phyloP scores from a whole-genome alignment of 148 eudicot species.

The Amaranthus hypochondriacus region DNA sequence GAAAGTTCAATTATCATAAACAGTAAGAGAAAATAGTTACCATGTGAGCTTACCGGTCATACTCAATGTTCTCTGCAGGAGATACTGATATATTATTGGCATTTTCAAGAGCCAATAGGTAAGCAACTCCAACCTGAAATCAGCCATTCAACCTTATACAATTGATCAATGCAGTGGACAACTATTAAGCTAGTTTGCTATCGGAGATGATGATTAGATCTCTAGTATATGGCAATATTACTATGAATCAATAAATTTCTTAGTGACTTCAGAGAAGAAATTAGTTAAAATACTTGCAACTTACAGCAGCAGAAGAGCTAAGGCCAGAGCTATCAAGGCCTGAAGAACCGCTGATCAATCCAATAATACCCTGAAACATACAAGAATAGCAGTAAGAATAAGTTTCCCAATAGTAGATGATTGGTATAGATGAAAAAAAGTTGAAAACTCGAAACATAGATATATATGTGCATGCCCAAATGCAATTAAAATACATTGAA shows the following conservation, averaged over 20 bases:
- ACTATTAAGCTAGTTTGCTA: background rate
- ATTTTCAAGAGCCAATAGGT: constrained; percentile 86
- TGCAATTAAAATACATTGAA: too few species aligned
- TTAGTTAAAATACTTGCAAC: constrained; percentile 25
- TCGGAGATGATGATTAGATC: too few species aligned
- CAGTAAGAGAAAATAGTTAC: background rate
- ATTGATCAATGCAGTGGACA: constrained; percentile 5
- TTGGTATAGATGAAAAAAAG: too few species aligned
- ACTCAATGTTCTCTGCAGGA: constrained; percentile 85
- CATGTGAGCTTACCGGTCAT: constrained; percentile 59
- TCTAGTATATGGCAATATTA: background rate
- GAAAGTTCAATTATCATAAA: background rate
- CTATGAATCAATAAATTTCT: background rate
- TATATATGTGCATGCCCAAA: too few species aligned
- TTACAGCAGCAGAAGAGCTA: constrained; percentile 99
- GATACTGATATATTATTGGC: constrained; percentile 68
- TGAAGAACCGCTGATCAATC: constrained; percentile 67
- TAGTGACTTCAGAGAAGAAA: background rate
- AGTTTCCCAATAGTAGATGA: background rate
- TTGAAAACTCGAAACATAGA: too few species aligned
- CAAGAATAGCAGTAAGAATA: constrained; percentile 10
- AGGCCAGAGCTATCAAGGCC: constrained; percentile 97
- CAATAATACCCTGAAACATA: constrained; percentile 74
- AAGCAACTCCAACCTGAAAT: constrained; percentile 87
- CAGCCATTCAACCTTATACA: constrained; percentile 21